Evolutionary conservation across 306 rosid genomes (phyloP).

Genomic region (Cicer arietinum): DNA sequence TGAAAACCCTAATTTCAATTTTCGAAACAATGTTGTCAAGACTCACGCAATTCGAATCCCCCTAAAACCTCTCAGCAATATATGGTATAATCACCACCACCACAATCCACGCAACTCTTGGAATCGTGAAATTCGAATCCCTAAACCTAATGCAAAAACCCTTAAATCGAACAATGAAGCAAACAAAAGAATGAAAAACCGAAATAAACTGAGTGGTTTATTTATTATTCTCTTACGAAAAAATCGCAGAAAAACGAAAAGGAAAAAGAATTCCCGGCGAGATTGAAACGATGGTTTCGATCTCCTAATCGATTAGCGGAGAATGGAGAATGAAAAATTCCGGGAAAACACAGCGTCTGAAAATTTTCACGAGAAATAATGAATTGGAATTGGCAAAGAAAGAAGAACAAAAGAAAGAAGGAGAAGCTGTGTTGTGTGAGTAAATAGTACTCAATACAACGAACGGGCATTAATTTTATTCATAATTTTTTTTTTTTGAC

Average conservation of each 20-base stretch:
- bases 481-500: background rate
- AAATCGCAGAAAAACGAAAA: constrained; percentile 1
- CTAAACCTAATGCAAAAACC: constrained; percentile 14
- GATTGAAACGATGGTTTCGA: constrained; percentile 27
- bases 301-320: constrained; percentile 3
- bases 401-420: constrained; percentile 17
- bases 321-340: constrained; percentile 7
- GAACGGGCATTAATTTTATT: constrained; percentile 2
- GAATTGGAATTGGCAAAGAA: constrained; percentile 45
- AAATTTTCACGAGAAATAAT: constrained; percentile 37
- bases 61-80: constrained; percentile 23
- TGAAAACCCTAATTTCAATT: constrained; percentile 69
- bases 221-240: background rate
- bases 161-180: constrained; percentile 36
- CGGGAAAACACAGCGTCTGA: constrained; percentile 5
- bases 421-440: constrained; percentile 38
- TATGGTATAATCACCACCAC: background rate
- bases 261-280: background rate
- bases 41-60: constrained; percentile 38
- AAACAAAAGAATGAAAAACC: background rate
- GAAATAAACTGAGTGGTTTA: background rate
- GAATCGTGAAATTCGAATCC: background rate
- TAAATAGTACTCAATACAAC: constrained; percentile 18
- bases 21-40: constrained; percentile 16
- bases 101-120: background rate